Conservation (phyloP, 2,329 filamentous ascomycete genomes). For the Paecilomyces dactylethromorphus region DNA sequence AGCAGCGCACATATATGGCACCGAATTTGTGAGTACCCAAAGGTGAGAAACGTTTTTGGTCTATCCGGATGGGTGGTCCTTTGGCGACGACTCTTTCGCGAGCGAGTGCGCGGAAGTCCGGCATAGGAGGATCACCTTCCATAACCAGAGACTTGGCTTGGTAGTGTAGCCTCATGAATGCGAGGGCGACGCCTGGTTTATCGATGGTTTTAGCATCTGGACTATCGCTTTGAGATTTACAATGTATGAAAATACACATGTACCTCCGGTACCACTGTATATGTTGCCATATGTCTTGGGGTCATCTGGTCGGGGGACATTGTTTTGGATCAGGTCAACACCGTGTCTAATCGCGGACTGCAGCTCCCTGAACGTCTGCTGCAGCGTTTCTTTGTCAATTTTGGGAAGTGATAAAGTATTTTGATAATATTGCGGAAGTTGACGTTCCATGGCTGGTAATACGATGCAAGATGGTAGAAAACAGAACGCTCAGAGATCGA, state of each 20-base stretch:
- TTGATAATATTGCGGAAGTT: slow-evolving; percentile 18
- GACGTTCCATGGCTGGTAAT: slow-evolving; percentile 9
- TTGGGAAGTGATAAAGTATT: slow-evolving; percentile 18
- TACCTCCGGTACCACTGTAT: slow-evolving; percentile 28
- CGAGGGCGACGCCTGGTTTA: slow-evolving; percentile 27
- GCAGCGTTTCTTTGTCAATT: slow-evolving; percentile 12
- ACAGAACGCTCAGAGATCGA: not conserved
- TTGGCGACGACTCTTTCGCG: slow-evolving; percentile 18
- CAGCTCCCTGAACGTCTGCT: slow-evolving; percentile 19
- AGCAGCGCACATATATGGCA: not conserved
- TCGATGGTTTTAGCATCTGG: not conserved
- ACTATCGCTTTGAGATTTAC: not conserved
- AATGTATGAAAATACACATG: not conserved
- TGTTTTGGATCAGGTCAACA: slow-evolving; percentile 17
- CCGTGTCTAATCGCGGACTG: slow-evolving; percentile 22
- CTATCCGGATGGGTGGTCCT: slow-evolving; percentile 7
- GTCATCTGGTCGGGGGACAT: slow-evolving; percentile 14
- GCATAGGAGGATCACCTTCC: slow-evolving; percentile 5
- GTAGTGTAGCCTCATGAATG: slow-evolving; percentile 31
- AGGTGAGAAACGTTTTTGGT: not conserved
- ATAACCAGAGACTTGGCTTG: slow-evolving; percentile 22
- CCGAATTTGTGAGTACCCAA: not conserved
- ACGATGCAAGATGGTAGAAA: not conserved
- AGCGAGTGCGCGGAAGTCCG: slow-evolving; percentile 20
- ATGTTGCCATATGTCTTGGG: slow-evolving; percentile 20